Evolutionary conservation across 2,329 filamentous ascomycete species (phyloP), one percentile per base, ranked within the genome.

Genomic region (Aureobasidium sp.): DNA sequence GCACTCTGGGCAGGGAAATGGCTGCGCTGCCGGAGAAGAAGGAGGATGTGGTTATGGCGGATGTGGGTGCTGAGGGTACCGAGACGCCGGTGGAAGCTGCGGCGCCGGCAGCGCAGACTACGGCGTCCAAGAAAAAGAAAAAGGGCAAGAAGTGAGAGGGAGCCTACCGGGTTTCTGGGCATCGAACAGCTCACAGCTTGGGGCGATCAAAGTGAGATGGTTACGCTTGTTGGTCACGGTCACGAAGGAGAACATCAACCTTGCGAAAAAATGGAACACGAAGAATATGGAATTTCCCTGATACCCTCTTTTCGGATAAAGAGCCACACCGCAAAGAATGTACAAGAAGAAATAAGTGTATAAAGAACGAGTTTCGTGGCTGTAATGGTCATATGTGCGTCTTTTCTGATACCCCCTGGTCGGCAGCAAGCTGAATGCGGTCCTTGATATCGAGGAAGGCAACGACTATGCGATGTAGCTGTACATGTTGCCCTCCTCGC

Each of bases 1-100:
- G 91, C 0, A 82, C 84, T 62, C 75, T 97, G 67, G 90, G 87
- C n/a, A 82, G 86, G 61, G 77, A 80, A 6, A 84, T 85, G 76
- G 83, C 78, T 14, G 79, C 76, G 14, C 66, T 80, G 64, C 77
- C 78, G 9, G 75, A 78, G 64, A 70, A 72, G 41, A 66, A 68
- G 61, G 39, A 47, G n/a, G 75, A 76, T 71, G 65, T 42, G 22
- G 25, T 7, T 68, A 69, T 25, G 64, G 65, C 11, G 68, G 34
- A 44, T 42, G 36, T n/a, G 9, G 29, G n/a, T 3, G 17, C 17
- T 22, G 45, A 29, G 45, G 15, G 25, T 9, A 29, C 25, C 1
- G 55, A 58, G 39, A 49, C 49, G 4, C 22, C 22, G 8, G 29
- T 41, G 34, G 44, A n/a, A 37, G 49, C 39, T 25, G 36, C 22